Conservation (phyloP, 1,284 basidiomycete genomes). For the Coniophora puteana region DNA sequence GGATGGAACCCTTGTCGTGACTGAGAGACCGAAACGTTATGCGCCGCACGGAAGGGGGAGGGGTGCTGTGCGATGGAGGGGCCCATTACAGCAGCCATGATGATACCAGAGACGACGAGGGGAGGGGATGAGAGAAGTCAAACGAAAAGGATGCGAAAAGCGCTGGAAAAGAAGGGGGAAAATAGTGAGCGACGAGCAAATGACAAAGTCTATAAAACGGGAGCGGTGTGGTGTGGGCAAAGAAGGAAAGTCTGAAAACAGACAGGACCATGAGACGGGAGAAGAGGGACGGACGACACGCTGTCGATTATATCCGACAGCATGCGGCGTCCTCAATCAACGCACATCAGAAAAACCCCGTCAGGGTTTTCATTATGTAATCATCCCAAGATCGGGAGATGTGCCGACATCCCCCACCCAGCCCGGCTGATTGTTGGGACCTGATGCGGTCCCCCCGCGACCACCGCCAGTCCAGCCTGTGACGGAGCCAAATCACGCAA, state of each 20-base stretch:
- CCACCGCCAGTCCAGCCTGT: slow-evolving; percentile 16
- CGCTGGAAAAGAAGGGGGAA: slow-evolving; percentile 12
- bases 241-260: slow-evolving; percentile 14
- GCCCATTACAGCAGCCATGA: slow-evolving; percentile 30
- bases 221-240: too few relatives aligned
- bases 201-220: slow-evolving; percentile 24
- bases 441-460: slow-evolving; percentile 18
- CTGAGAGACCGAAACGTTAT: slow-evolving; percentile 26
- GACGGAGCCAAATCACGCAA: too few relatives aligned
- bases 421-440: slow-evolving; percentile 19
- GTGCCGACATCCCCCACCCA: slow-evolving; percentile 23
- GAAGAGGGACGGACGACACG: slow-evolving; percentile 1
- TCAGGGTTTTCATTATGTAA: slow-evolving; percentile 20
- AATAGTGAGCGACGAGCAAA: slow-evolving; percentile 11
- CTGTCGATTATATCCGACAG: slow-evolving; percentile 11
- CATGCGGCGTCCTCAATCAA: slow-evolving; percentile 9
- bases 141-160: background rate
- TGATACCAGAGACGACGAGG: background rate
- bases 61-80: slow-evolving; percentile 21
- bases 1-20: slow-evolving; percentile 21
- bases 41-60: slow-evolving; percentile 22
- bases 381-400: too few relatives aligned
- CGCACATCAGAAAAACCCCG: slow-evolving; percentile 13
- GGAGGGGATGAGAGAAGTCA: slow-evolving; percentile 12
- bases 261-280: background rate